Evolutionary conservation across 768 basidiomycete genomes (phyloP), one percentile per base, ranked within the genome.

Genomic region (Coprinellus aureogranulatus): DNA sequence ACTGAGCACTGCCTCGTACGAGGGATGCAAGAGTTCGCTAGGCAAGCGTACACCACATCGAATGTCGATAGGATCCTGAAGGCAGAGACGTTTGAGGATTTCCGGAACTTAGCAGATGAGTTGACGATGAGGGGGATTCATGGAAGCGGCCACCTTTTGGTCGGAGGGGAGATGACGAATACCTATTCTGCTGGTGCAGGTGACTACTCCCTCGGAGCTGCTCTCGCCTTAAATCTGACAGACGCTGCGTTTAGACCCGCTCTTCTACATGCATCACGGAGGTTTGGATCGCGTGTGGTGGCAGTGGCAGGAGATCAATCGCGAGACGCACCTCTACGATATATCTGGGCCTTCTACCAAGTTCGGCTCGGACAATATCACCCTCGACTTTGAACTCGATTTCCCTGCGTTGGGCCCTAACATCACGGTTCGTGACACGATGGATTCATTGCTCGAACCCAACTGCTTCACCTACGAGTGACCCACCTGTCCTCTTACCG

Each of bases 201-300:
- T 51, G 22, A 49, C 47, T 41, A 9, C 26, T 14, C 31, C 50
- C 28, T 22, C 18, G 14, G 23, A 30, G 28, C 16, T 23, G 47
- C 34, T 18, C 14, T 30, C 6, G 14, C 18, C 27, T n/a, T 20
- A 18, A n/a, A 44, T 44, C 8, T 26, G 31, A 34, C 12, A 14
- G n/a, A 16, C 2, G 12, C 34, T 14, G 27, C 28, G 30, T 30
- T 49, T n/a, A 67, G 64, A 67, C 52, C 69, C 64, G 11, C 27
- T 68, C 1, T 67, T 67, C 51, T 68, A 66, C 56, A 54, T 67
- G 44, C 65, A 67, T 48, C 65, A 52, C 34, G 50, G 28, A n/a
- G 30, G 30, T 2, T 25, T 52, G 30, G 50, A 52, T 22, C 16
- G 23, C 6, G 50, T 52, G 16, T 52, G 50, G 50, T 52, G 50